Conservation (phyloP, 2,329 filamentous ascomycete species). For the Biscogniauxia mediterranea region DNA sequence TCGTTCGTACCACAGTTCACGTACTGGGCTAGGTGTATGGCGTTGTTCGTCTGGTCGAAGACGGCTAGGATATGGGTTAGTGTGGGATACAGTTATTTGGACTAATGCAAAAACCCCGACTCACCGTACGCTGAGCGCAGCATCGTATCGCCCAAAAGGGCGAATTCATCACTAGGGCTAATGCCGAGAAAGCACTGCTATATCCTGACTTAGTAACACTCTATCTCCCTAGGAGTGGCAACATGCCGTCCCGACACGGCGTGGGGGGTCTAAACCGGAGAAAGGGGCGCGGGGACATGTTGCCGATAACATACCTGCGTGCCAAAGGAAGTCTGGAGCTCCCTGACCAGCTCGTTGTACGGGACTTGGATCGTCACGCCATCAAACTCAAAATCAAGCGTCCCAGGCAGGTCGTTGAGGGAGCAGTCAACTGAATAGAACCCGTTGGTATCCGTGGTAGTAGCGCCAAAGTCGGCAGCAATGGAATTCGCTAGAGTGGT, state of each 20-base stretch:
- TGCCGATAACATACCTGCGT: constrained; percentile 11
- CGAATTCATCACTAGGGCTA: constrained; percentile 45
- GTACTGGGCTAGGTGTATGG: constrained; percentile 50
- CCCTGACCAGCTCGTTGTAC: constrained; percentile 48
- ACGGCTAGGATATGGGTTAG: constrained; percentile 37
- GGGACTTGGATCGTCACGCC: constrained; percentile 49
- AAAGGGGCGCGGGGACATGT: no score
- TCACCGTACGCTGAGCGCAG: constrained; percentile 53
- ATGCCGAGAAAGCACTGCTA: constrained; percentile 49
- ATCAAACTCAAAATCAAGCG: constrained; percentile 49
- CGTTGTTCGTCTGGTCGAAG: constrained; percentile 50
- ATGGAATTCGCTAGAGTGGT: constrained; percentile 50
- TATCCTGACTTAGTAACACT: neutral
- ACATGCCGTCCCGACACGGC: no score
- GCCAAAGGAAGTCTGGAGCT: constrained; percentile 27
- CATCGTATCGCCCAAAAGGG: constrained; percentile 59
- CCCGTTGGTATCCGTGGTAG: constrained; percentile 37
- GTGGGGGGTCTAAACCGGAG: no score
- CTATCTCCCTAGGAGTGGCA: neutral
- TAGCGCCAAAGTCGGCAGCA: constrained; percentile 47
- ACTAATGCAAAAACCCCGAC: constrained; percentile 1
- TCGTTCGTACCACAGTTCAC: constrained; percentile 48
- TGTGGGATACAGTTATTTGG: neutral
- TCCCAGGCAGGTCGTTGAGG: constrained; percentile 39
- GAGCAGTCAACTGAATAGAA: constrained; percentile 49